These are phyloP conservation scores for Closterium sp. DNA, from an alignment of 139 green algal genomes.

Conservation along the genomic window DNA sequence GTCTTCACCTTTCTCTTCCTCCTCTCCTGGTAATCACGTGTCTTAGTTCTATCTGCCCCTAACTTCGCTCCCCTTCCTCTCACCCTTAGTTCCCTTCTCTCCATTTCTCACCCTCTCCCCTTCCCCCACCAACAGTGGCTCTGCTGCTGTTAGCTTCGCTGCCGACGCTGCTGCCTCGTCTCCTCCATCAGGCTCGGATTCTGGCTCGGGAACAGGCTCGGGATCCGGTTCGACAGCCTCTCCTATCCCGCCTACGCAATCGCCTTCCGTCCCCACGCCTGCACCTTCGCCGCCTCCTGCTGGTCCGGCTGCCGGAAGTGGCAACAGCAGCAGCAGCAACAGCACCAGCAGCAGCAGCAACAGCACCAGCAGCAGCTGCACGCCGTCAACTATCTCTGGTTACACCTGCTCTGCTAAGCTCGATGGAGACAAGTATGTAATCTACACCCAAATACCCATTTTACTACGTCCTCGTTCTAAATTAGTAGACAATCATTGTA, in stretches of 20 bases:
- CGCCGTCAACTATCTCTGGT: neutral
- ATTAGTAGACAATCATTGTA: too few species aligned
- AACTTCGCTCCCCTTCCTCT: neutral
- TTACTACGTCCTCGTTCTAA: neutral
- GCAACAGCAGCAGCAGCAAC: neutral
- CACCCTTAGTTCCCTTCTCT: neutral
- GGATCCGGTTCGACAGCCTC: neutral
- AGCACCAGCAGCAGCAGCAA: neutral
- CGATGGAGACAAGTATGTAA: neutral
- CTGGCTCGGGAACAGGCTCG: neutral
- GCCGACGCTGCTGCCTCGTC: neutral
- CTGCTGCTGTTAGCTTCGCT: neutral
- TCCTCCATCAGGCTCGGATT: neutral
- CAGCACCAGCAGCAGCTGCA: neutral
- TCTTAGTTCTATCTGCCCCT: neutral
- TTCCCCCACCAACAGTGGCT: neutral
- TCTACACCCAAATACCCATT: neutral
- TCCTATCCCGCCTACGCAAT: neutral
- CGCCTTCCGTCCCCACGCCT: too few species aligned
- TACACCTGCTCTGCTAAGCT: neutral
- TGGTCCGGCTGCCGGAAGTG: neutral
- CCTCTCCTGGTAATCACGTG: too few species aligned
- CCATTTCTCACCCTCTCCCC: neutral
- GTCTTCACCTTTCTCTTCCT: neutral
- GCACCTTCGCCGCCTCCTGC: neutral